phyloP scores from a whole-genome alignment of 495 filamentous ascomycete species.

The Tuber brumale region DNA sequence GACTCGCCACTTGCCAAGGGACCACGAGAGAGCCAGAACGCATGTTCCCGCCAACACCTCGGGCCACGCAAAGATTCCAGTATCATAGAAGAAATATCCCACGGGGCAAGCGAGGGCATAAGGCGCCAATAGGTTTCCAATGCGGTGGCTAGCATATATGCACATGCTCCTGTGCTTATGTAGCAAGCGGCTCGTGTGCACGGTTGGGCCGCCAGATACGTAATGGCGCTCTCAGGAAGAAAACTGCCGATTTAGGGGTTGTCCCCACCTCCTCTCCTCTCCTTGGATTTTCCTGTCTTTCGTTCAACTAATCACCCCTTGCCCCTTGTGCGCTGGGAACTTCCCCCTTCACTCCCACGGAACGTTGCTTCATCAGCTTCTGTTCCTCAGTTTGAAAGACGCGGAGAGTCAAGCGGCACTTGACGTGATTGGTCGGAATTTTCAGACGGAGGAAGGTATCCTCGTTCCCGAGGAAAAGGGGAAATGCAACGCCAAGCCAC shows the following conservation, averaged over 20 bases:
- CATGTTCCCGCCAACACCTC: background rate
- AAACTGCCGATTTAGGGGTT: background rate
- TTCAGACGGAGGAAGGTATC: background rate
- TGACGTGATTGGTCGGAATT: background rate
- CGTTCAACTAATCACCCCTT: background rate
- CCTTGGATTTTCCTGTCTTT: background rate
- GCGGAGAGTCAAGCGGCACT: background rate
- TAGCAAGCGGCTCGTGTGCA: too few species aligned
- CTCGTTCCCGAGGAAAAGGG: background rate
- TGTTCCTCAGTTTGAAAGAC: background rate
- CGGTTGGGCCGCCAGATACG: background rate
- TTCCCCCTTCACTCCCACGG: background rate
- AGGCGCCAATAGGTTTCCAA: background rate
- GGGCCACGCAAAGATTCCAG: background rate
- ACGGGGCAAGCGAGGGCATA: background rate
- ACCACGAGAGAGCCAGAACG: background rate
- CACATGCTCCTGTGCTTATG: background rate
- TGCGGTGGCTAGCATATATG: background rate
- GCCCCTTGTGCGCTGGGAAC: background rate
- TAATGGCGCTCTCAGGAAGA: background rate
- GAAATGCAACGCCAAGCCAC: background rate
- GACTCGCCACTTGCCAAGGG: too few species aligned
- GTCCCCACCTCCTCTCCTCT: background rate
- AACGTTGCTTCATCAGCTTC: background rate
- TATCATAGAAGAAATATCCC: background rate